These are phyloP conservation scores for Logfia minima DNA, from an alignment of 129 eudicot genomes.

Conservation along the genomic window DNA sequence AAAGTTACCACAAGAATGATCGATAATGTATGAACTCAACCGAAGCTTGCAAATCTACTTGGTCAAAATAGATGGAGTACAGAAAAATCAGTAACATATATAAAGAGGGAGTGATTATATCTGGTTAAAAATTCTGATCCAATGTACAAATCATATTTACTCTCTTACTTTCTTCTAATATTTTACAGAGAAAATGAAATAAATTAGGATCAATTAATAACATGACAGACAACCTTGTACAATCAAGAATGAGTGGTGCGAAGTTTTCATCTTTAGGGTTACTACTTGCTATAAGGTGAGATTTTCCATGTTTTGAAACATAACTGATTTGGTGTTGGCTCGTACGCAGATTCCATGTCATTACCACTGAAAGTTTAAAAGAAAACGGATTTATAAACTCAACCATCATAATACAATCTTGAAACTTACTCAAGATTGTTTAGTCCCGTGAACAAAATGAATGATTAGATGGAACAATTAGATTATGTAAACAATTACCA, in stretches of 20 bases:
- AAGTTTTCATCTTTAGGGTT: not conserved
- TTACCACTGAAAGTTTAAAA: conserved; percentile 18
- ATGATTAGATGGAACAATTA: not conserved
- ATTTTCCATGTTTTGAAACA: not conserved
- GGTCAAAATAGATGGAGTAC: not conserved
- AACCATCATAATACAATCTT: not conserved
- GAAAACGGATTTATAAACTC: conserved; percentile 1
- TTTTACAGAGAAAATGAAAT: not conserved
- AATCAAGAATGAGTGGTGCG: not conserved
- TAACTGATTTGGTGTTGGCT: conserved; percentile 1
- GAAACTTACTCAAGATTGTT: conserved; percentile 25
- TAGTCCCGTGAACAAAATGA: conserved; percentile 12
- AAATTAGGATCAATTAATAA: not conserved
- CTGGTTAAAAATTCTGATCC: not conserved
- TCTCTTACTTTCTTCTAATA: not conserved
- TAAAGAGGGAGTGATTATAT: not conserved
- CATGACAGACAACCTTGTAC: not conserved
- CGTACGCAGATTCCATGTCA: conserved; percentile 2
- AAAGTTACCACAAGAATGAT: not conserved
- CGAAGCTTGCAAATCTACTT: not conserved
- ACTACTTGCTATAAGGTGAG: not conserved
- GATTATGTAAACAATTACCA: conserved; percentile 19
- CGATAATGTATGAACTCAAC: not conserved
- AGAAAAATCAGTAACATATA: not conserved
- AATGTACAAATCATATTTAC: not conserved